Conservation (phyloP, 345 rosid genomes). For the Aquilaria sinensis region DNA sequence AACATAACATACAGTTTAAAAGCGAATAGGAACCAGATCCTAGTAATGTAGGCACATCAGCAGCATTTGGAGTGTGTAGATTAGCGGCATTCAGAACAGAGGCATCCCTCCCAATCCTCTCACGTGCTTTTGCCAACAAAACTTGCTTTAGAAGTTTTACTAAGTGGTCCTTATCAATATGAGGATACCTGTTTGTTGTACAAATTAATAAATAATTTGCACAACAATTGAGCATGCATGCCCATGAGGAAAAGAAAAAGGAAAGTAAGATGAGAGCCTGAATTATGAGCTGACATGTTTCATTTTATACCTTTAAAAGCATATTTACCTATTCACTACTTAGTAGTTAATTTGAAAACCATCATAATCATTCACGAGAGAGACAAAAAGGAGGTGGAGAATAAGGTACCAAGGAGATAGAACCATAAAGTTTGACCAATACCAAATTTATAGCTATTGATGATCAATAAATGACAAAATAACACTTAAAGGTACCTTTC, state of each 20-base stretch:
- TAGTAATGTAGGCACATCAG: slow-evolving; percentile 85
- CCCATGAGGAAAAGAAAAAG: slow-evolving; percentile 1
- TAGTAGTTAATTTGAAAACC: too few relatives aligned
- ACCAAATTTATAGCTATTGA: not conserved
- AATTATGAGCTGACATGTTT: too few relatives aligned
- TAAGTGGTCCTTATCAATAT: slow-evolving; percentile 80
- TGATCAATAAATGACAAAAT: not conserved
- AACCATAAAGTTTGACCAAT: slow-evolving; percentile 6
- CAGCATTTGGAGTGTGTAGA: slow-evolving; percentile 49
- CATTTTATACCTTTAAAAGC: too few relatives aligned
- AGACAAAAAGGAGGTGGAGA: slow-evolving; percentile 6
- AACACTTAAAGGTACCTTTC: slow-evolving; percentile 48
- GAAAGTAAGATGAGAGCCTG: slow-evolving; percentile 1
- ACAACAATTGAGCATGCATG: not conserved
- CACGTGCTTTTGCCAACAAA: slow-evolving; percentile 25
- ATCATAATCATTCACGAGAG: not conserved
- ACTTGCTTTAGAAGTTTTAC: slow-evolving; percentile 90
- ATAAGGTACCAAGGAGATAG: not conserved
- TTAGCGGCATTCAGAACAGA: slow-evolving; percentile 61
- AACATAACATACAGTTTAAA: slow-evolving; percentile 53
- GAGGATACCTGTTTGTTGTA: slow-evolving; percentile 62
- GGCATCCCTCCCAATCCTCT: slow-evolving; percentile 37
- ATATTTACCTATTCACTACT: too few relatives aligned
- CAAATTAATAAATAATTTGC: slow-evolving; percentile 13
- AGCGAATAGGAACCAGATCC: slow-evolving; percentile 91